These are phyloP conservation scores for Fusarium continuum DNA, from an alignment of 2,329 filamentous ascomycete species.

Conservation along the genomic window DNA sequence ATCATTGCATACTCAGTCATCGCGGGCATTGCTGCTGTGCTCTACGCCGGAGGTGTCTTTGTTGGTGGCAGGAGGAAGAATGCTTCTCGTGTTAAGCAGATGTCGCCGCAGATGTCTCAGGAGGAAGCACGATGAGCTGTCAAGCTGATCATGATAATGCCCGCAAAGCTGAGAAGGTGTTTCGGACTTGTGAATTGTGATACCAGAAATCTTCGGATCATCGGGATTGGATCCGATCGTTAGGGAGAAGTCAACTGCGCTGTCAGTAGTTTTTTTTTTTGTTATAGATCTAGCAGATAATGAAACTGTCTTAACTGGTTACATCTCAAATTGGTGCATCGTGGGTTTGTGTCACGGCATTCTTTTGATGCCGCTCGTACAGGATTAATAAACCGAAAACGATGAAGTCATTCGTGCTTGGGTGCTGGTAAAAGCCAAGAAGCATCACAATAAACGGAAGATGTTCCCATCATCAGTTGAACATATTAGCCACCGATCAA, in stretches of 20 bases:
- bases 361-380: too few species aligned
- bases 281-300: background rate
- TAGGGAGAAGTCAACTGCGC: background rate
- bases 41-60: constrained; percentile 53
- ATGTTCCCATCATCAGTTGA: too few species aligned
- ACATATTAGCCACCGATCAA: too few species aligned
- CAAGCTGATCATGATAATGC: background rate
- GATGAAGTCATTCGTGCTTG: background rate
- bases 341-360: background rate
- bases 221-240: background rate
- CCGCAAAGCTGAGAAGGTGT: constrained; percentile 8
- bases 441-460: too few species aligned
- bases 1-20: constrained; percentile 66
- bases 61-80: constrained; percentile 26
- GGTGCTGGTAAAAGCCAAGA: too few species aligned
- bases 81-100: constrained; percentile 20
- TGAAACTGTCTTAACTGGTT: background rate
- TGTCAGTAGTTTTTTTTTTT: background rate
- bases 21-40: constrained; percentile 57
- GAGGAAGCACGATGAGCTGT: constrained; percentile 22
- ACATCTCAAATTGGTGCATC: background rate
- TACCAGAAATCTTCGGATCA: constrained; percentile 23
- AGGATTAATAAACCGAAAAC: background rate
- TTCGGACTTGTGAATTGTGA: constrained; percentile 19
- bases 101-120: constrained; percentile 42